Evolutionary conservation across 371 early-diverging fungal genomes (phyloP).

Genomic region (Actinomucor elegans): DNA sequence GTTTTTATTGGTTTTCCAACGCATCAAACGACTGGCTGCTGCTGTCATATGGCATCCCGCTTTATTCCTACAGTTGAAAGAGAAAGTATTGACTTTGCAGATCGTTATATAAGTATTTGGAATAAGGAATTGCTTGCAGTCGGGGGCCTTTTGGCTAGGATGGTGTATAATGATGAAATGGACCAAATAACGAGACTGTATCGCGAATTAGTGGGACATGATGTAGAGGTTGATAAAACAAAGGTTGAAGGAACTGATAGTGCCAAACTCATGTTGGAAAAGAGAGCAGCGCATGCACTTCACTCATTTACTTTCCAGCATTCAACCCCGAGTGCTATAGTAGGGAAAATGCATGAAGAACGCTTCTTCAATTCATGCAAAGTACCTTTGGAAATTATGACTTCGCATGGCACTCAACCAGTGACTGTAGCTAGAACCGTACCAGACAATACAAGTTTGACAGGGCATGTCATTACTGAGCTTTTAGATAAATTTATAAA

Average conservation of each 20-base stretch:
- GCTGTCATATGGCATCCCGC: constrained; percentile 79
- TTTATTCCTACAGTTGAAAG: constrained; percentile 92
- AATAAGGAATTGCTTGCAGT: constrained; percentile 81
- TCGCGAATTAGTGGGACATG: constrained; percentile 48
- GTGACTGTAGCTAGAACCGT: constrained; percentile 48
- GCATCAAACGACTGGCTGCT: constrained; percentile 90
- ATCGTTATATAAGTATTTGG: constrained; percentile 78
- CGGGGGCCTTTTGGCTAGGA: constrained; percentile 71
- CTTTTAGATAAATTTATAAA: constrained; percentile 63
- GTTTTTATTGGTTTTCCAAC: constrained; percentile 92
- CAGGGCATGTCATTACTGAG: constrained; percentile 16
- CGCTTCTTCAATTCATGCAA: constrained; percentile 59
- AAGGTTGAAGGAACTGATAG: constrained; percentile 17
- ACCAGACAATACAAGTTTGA: constrained; percentile 15
- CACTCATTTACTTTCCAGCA: constrained; percentile 66
- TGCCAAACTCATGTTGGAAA: constrained; percentile 56
- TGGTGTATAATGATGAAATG: constrained; percentile 83
- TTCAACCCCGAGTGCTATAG: constrained; percentile 74
- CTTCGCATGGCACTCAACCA: constrained; percentile 67
- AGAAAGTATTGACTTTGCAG: constrained; percentile 91
- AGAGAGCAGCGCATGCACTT: constrained; percentile 72
- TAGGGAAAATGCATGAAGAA: constrained; percentile 59
- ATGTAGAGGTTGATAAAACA: constrained; percentile 33
- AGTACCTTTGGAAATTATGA: constrained; percentile 56
- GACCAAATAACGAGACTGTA: constrained; percentile 56